phyloP scores from a whole-genome alignment of 2,329 filamentous ascomycete genomes.

The Aureobasidium uvarum region DNA sequence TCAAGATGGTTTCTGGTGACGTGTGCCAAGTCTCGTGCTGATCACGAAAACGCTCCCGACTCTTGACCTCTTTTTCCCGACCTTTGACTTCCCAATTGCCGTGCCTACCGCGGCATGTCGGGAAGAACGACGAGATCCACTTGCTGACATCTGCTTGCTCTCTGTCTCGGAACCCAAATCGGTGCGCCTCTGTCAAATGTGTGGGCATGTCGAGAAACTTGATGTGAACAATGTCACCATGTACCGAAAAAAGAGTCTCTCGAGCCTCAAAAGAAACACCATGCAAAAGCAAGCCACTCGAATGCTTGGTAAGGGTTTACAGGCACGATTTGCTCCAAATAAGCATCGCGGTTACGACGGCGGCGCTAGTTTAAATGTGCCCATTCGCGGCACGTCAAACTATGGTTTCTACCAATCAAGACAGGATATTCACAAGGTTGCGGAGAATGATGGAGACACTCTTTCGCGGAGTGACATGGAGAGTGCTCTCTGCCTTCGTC shows the following conservation, averaged over 20 bases:
- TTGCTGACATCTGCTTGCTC: neutral
- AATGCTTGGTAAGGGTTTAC: neutral
- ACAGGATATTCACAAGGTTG: neutral
- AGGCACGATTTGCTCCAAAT: neutral
- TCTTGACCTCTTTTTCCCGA: neutral
- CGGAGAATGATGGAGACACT: slow-evolving; percentile 6
- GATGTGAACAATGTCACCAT: neutral
- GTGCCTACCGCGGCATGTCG: neutral
- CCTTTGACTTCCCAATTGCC: neutral
- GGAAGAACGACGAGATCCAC: slow-evolving; percentile 12
- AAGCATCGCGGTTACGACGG: slow-evolving; percentile 23
- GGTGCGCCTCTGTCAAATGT: neutral
- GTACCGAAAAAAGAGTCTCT: neutral
- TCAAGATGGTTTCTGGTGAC: neutral
- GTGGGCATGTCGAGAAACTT: neutral
- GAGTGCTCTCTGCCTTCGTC: neutral
- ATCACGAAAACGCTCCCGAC: neutral
- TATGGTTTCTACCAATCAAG: slow-evolving; percentile 9
- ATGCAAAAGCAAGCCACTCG: slow-evolving; percentile 12
- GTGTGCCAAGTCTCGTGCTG: neutral
- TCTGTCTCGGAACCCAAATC: neutral
- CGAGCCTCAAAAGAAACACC: neutral
- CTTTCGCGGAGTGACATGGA: slow-evolving; percentile 12
- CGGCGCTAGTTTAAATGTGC: neutral
- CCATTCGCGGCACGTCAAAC: neutral